phyloP scores from a whole-genome alignment of 2,329 filamentous ascomycete species.

The Trichoderma polysporum region DNA sequence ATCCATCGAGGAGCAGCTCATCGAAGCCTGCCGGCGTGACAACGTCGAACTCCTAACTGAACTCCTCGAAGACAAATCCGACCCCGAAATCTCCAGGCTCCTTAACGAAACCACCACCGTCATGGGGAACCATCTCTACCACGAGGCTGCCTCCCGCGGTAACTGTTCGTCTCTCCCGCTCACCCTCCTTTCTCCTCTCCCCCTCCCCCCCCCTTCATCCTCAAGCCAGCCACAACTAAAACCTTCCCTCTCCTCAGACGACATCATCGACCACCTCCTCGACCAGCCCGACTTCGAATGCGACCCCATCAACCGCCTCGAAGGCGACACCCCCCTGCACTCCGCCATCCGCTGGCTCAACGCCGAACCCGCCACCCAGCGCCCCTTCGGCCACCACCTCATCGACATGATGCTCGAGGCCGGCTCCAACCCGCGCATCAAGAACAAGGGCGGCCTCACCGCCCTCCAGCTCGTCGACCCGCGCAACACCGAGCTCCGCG shows the following conservation, averaged over 20 bases:
- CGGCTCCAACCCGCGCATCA: constrained; percentile 57
- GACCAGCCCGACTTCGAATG: constrained; percentile 85
- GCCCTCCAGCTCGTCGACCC: constrained; percentile 73
- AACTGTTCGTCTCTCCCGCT: constrained; percentile 65
- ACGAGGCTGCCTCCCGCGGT: constrained; percentile 82
- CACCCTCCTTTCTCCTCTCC: background rate
- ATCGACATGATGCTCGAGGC: constrained; percentile 82
- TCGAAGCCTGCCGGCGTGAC: constrained; percentile 92
- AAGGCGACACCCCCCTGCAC: constrained; percentile 78
- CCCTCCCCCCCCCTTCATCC: no score
- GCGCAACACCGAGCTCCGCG: constrained; percentile 59
- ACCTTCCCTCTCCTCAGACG: constrained; percentile 54
- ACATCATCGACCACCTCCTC: constrained; percentile 77
- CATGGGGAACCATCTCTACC: constrained; percentile 84
- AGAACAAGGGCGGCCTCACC: constrained; percentile 72
- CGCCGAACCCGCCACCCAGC: constrained; percentile 60
- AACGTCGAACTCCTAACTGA: constrained; percentile 82
- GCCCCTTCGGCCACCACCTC: constrained; percentile 63
- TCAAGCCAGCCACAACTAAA: background rate
- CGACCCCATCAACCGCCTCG: constrained; percentile 69
- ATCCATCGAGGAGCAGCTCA: constrained; percentile 76
- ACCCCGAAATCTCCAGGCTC: constrained; percentile 68
- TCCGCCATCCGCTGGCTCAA: constrained; percentile 76
- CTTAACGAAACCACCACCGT: constrained; percentile 85
- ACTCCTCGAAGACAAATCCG: constrained; percentile 62